Evolutionary conservation across 164 flowering plant species (phyloP), one percentile per base, ranked within the genome.

Genomic region (Macadamia tetraphylla): DNA sequence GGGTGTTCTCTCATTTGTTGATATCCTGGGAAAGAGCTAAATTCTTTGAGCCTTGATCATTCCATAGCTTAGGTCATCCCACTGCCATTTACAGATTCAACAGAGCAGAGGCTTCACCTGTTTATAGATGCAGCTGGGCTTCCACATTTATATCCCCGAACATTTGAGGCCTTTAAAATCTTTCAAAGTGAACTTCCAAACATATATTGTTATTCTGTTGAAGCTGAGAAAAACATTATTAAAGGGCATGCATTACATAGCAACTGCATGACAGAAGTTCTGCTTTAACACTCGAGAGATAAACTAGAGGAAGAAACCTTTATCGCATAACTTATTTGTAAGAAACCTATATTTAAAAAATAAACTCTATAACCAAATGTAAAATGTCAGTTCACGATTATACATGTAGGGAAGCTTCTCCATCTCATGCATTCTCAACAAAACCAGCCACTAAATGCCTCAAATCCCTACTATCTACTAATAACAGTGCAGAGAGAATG

Each of bases 181-280:
- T 81, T 92, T 63, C 80, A 82, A 67, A 77, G 48, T 30, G 97
- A 92, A 77, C 79, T 76, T 44, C 69, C 83, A 69, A 91, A 95
- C 77, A 74, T 89, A 59, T 90, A 92, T 74, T 92, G 96, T 94
- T 91, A 92, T 68, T 85, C 88, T 6, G 87, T 93, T 76, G 96
- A 89, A 43, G 68, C 75, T 67, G 86, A 85, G 49, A 81, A 76
- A 66, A 85, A 83, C 75, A 86, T 92, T 59, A 78, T 95, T 64
- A 87, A 76, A 79, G 99, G 99, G 43, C 81, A 84, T 78, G 83
- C 69, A 23, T 23, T 88, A 63, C 77, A 83, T 63, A 58, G 79
- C 12, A 81, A 78, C 17, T 87, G 93, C 76, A 58, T 48, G 30
- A 64, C 64, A 29, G 91, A 87, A 81, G n/a, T 90, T 82, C 82